Conservation (phyloP, 495 filamentous ascomycete genomes). For the Penicillium pancosmium region DNA sequence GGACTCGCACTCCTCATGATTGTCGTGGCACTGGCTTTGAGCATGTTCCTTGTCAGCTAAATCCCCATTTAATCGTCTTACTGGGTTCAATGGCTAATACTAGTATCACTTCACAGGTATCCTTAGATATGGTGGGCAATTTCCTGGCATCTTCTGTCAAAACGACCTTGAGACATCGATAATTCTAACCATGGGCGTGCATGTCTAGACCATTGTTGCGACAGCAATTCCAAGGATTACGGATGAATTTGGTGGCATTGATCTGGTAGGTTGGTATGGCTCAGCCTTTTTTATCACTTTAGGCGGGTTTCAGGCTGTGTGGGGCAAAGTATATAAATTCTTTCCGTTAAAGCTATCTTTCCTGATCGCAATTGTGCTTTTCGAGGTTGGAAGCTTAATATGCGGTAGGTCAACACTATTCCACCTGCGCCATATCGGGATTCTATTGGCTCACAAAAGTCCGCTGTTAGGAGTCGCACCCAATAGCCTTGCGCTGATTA, state of each 20-base stretch:
- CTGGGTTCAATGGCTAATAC: too few relatives aligned
- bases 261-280: conserved; percentile 56
- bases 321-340: conserved; percentile 50
- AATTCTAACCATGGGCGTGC: neutral
- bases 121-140: neutral
- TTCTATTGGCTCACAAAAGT: neutral
- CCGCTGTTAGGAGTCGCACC: conserved; percentile 46
- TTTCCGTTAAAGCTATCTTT: conserved; percentile 48
- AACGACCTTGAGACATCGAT: neutral
- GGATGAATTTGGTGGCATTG: conserved; percentile 22
- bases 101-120: neutral
- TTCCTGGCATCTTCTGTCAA: neutral
- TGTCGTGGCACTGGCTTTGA: neutral
- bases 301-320: conserved; percentile 46
- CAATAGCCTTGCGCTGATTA: conserved; percentile 58
- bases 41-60: neutral
- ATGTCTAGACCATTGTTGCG: conserved; percentile 12
- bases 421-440: too few relatives aligned
- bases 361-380: conserved; percentile 42
- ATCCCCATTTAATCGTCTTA: neutral
- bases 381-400: conserved; percentile 58
- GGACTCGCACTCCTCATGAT: neutral
- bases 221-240: conserved; percentile 27
- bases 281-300: conserved; percentile 48
- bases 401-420: conserved; percentile 42